Evolutionary conservation across 1,139 yeast species (phyloP).

Genomic region (Martiniozyma asiatica): DNA sequence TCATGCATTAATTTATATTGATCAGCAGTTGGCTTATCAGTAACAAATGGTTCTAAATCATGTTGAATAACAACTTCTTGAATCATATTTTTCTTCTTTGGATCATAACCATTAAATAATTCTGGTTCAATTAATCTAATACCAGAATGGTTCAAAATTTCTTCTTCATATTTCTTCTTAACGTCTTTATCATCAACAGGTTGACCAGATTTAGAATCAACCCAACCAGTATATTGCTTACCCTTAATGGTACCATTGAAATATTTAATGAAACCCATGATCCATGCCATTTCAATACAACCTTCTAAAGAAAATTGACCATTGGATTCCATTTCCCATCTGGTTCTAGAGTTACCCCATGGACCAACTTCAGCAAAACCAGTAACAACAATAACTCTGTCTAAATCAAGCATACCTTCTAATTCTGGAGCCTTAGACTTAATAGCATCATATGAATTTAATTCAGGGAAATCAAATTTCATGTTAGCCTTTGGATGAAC

Average conservation of each 20-base stretch:
- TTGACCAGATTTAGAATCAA: slow-evolving; percentile 82
- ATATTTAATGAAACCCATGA: slow-evolving; percentile 94
- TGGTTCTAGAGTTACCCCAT: slow-evolving; percentile 98
- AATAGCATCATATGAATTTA: slow-evolving; percentile 66
- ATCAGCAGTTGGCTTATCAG: slow-evolving; percentile 89
- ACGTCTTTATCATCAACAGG: slow-evolving; percentile 94
- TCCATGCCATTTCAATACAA: slow-evolving; percentile 99
- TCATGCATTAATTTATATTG: slow-evolving; percentile 92
- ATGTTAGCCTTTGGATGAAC: slow-evolving; percentile 91
- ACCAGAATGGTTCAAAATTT: slow-evolving; percentile 88
- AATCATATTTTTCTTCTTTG: slow-evolving; percentile 79
- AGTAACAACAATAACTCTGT: slow-evolving; percentile 83
- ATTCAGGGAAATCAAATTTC: slow-evolving; percentile 84
- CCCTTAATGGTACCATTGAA: slow-evolving; percentile 84
- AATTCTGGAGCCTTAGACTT: slow-evolving; percentile 62
- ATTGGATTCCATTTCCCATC: slow-evolving; percentile 98
- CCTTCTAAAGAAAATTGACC: slow-evolving; percentile 98
- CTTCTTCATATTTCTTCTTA: slow-evolving; percentile 80
- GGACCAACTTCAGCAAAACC: slow-evolving; percentile 99
- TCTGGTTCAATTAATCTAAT: slow-evolving; percentile 95
- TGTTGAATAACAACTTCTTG: slow-evolving; percentile 96
- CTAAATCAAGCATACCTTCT: slow-evolving; percentile 87
- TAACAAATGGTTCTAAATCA: slow-evolving; percentile 90
- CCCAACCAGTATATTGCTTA: slow-evolving; percentile 86
- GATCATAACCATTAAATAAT: slow-evolving; percentile 86